Base-by-base conservation (phyloP, 257 asterid species). In the Verbascum thapsus region DNA sequence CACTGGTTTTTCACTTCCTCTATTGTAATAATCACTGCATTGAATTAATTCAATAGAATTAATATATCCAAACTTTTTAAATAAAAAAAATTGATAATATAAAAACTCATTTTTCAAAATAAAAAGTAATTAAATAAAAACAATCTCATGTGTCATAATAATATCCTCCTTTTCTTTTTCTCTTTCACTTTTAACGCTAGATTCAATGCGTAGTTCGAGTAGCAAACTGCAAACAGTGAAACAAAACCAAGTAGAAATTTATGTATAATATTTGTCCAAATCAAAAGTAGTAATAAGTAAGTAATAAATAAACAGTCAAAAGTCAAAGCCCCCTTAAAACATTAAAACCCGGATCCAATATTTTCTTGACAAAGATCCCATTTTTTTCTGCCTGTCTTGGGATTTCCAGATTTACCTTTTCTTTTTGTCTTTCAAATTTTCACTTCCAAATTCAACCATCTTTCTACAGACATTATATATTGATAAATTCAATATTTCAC, bases 341-440 rank as follows among this genome's bases (percentile, higher is more conserved):
- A 3, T 51, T 1, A 52, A 52, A 45, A 38, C 45, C 63, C 32
- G 32, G 57, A 68, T 72, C 62, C 61, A 32, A 4, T 56, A 48
- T 57, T 56, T 60, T 52, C n/a, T 61, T 39, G 76, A 76, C 81
- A 76, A 76, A 71, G 76, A 76, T 76, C 69, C 78, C 71, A 60
- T 61, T 70, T 74, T 63, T n/a, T n/a, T n/a, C n/a, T n/a, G n/a
- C n/a, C 45, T 69, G 77, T 70, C 74, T 76, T 43, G 86, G 86
- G 83, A 77, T 74, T 77, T 80, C 78, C 76, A 76, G 63, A 44
- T 56, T 69, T 8, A 52, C 62, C 69, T 53, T 78, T 42, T 13
- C 17, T 53, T 35, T 22, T 68, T 64, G 66, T 69, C 59, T 58
- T 67, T 71, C 68, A 53, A 69, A 74, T 74, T 71, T 72, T 63